These are phyloP conservation scores for Pichia sp. DNA, from an alignment of 1,139 yeast genomes.

Conservation along the genomic window DNA sequence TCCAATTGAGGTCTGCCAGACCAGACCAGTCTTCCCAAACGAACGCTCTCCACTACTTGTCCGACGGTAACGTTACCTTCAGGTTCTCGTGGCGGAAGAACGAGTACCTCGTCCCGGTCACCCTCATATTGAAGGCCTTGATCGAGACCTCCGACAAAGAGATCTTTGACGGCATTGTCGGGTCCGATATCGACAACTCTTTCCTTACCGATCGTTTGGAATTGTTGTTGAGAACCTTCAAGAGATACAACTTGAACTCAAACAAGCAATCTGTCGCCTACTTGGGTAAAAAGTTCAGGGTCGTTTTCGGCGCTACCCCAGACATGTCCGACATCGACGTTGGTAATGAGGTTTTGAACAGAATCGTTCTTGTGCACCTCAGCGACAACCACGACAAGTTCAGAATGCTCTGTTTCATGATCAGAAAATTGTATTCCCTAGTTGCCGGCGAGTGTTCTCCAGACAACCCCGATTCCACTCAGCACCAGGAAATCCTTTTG, in stretches of 20 bases:
- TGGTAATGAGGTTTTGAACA: conserved; percentile 75
- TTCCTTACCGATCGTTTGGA: conserved; percentile 98
- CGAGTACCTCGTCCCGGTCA: conserved; percentile 89
- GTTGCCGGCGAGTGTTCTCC: conserved; percentile 97
- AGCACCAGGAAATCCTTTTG: conserved; percentile 92
- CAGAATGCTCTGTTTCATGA: conserved; percentile 84
- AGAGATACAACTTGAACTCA: conserved; percentile 70
- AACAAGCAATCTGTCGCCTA: conserved; percentile 87
- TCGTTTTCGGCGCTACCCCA: conserved; percentile 84
- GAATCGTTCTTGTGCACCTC: conserved; percentile 88
- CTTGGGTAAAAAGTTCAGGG: conserved; percentile 92
- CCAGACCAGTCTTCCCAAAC: conserved; percentile 98
- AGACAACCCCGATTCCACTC: conserved; percentile 98
- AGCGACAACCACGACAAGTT: conserved; percentile 72
- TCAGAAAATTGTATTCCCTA: conserved; percentile 86
- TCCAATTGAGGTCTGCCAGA: conserved; percentile 89
- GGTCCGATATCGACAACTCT: conserved; percentile 79
- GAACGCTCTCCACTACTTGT: conserved; percentile 89
- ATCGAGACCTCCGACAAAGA: conserved; percentile 90
- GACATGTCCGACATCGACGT: conserved; percentile 87
- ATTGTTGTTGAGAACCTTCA: conserved; percentile 81
- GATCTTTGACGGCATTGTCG: conserved; percentile 93
- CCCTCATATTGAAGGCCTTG: conserved; percentile 88
- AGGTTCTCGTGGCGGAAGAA: conserved; percentile 96
- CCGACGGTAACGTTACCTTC: conserved; percentile 94